Evolutionary conservation across 2,329 filamentous ascomycete species (phyloP).

Genomic region (Monosporascus sp.): DNA sequence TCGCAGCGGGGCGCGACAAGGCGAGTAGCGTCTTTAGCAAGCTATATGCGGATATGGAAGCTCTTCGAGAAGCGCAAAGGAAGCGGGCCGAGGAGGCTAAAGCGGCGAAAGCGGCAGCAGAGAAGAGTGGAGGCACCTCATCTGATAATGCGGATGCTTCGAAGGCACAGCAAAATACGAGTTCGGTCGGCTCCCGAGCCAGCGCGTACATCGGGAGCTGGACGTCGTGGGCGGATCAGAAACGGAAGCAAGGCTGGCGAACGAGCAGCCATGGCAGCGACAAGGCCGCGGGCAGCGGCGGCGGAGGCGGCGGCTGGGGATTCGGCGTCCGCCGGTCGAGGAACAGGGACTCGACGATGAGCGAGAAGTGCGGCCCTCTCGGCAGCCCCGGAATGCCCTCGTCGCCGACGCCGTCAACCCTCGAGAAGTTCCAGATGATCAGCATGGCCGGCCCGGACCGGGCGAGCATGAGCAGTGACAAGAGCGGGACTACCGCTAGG

Average conservation of each 20-base stretch:
- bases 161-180: conserved; percentile 41
- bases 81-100: conserved; percentile 54
- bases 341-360: conserved; percentile 25
- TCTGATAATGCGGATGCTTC: conserved; percentile 26
- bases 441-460: conserved; percentile 10
- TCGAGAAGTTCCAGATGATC: conserved; percentile 23
- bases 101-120: conserved; percentile 16
- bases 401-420: conserved; percentile 31
- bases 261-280: conserved; percentile 33
- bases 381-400: conserved; percentile 26
- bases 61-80: conserved; percentile 67
- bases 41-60: conserved; percentile 86
- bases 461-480: conserved; percentile 17
- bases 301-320: conserved; percentile 26
- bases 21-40: conserved; percentile 82
- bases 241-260: conserved; percentile 52
- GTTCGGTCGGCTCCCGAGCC: conserved; percentile 49
- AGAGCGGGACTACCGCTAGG: conserved; percentile 30
- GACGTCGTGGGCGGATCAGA: conserved; percentile 69
- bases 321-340: conserved; percentile 24
- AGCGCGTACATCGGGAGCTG: conserved; percentile 63
- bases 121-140: conserved; percentile 19
- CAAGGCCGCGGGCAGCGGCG: conserved; percentile 9
- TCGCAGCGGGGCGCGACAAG: conserved; percentile 84
- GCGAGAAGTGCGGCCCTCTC: conserved; percentile 26